Conservation (phyloP, 2,329 filamentous ascomycete genomes). For the Xylaria sp. region DNA sequence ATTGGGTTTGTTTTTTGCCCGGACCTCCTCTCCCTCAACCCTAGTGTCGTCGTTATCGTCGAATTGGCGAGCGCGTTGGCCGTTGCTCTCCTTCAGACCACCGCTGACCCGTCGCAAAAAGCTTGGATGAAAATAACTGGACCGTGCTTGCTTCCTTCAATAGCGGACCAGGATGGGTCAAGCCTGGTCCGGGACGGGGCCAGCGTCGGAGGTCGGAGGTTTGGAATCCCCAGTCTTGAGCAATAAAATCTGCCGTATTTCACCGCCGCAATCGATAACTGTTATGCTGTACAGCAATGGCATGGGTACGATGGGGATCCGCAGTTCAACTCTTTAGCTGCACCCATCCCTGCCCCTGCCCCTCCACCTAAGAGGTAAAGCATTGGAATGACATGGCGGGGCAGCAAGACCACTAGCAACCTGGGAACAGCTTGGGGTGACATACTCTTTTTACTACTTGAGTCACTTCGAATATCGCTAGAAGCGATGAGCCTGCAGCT, state of each 20-base stretch:
- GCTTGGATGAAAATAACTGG: slow-evolving; percentile 35
- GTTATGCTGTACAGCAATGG: too few species aligned
- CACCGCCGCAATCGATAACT: slow-evolving; percentile 38
- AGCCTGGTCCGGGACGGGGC: not conserved
- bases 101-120: slow-evolving; percentile 27
- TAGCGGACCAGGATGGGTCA: slow-evolving; percentile 2
- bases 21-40: slow-evolving; percentile 19
- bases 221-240: not conserved
- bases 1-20: not conserved
- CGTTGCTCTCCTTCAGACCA: slow-evolving; percentile 6
- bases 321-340: not conserved
- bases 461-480: slow-evolving; percentile 13
- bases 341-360: slow-evolving; percentile 17
- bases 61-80: slow-evolving; percentile 5
- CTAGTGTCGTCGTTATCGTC: slow-evolving; percentile 17
- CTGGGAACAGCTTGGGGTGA: slow-evolving; percentile 6
- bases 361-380: slow-evolving; percentile 12
- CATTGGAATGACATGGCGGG: slow-evolving; percentile 31
- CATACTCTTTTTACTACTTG: slow-evolving; percentile 6
- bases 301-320: slow-evolving; percentile 18
- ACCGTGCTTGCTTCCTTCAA: slow-evolving; percentile 1
- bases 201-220: slow-evolving; percentile 26
- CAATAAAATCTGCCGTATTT: slow-evolving; percentile 28
- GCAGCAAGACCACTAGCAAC: slow-evolving; percentile 16
- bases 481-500: slow-evolving; percentile 13